Percentiles rank a stretch among this genome's conserved stretches.
These are phyloP conservation scores for Metarhizium rileyi DNA, from an alignment of 2,329 filamentous ascomycete species.

Conservation along the genomic window DNA sequence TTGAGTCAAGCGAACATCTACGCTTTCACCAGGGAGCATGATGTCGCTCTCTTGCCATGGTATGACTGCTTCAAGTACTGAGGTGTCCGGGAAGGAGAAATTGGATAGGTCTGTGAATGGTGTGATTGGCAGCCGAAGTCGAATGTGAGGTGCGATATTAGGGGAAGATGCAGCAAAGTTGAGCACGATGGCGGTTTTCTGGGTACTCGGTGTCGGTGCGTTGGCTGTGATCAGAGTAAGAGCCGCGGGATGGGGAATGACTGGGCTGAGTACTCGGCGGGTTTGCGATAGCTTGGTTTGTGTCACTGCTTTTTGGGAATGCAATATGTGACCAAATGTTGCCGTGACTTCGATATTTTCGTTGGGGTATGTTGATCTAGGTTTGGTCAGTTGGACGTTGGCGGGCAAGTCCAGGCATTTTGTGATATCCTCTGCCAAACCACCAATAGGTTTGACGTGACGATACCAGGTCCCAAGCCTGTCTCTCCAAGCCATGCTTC, in stretches of 20 bases:
- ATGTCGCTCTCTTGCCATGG: slow-evolving; percentile 28
- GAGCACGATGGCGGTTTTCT: slow-evolving; percentile 30
- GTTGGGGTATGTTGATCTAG: background rate
- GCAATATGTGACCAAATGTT: slow-evolving; percentile 43
- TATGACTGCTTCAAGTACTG: slow-evolving; percentile 22
- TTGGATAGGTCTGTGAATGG: slow-evolving; percentile 16
- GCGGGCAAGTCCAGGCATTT: background rate
- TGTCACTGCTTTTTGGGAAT: slow-evolving; percentile 14
- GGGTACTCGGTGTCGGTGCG: slow-evolving; percentile 14
- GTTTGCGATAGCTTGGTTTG: slow-evolving; percentile 5
- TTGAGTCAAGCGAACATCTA: slow-evolving; percentile 38
- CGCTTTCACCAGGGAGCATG: slow-evolving; percentile 33
- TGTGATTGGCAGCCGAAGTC: slow-evolving; percentile 22
- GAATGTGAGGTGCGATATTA: slow-evolving; percentile 14
- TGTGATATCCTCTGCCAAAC: background rate
- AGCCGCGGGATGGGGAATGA: slow-evolving; percentile 36
- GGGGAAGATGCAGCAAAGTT: slow-evolving; percentile 25
- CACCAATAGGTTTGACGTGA: slow-evolving; percentile 14
- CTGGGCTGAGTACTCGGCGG: slow-evolving; percentile 32
- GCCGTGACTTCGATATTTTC: slow-evolving; percentile 21
- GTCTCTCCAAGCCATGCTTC: slow-evolving; percentile 26
- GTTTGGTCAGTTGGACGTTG: background rate
- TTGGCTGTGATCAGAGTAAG: slow-evolving; percentile 28
- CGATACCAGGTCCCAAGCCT: slow-evolving; percentile 23
- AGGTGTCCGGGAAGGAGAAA: slow-evolving; percentile 19